Evolutionary conservation across 163 green algal species (phyloP).

Genomic region (Scenedesmus sp.): DNA sequence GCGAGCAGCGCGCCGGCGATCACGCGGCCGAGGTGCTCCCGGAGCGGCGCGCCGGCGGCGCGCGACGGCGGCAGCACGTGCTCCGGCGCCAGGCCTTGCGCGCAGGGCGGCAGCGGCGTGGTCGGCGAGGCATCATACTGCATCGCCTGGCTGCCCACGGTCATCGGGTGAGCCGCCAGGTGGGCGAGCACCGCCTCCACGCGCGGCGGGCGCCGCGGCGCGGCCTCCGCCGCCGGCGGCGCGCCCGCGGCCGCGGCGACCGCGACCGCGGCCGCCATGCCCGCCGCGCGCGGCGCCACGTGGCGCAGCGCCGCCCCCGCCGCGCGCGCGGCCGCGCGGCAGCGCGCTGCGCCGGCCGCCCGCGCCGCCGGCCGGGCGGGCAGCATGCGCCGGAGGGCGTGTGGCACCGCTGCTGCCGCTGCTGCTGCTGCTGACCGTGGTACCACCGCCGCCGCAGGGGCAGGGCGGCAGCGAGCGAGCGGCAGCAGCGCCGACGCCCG

Average conservation of each 20-base stretch:
- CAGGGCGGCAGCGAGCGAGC: too few species aligned
- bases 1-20: slow-evolving; percentile 24
- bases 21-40: neutral
- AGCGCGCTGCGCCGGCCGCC: too few species aligned
- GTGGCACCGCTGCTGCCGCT: too few species aligned
- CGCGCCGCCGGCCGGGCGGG: too few species aligned
- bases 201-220: neutral
- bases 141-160: neutral
- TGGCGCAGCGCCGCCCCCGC: too few species aligned
- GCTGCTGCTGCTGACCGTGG: neutral
- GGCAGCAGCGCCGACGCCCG: too few species aligned
- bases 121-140: slow-evolving; percentile 41
- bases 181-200: slow-evolving; percentile 19
- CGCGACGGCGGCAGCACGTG: neutral
- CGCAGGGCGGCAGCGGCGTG: neutral
- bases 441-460: too few species aligned
- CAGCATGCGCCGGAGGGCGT: too few species aligned
- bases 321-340: too few species aligned
- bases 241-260: too few species aligned
- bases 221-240: slow-evolving; percentile 15
- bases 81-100: slow-evolving; percentile 2
- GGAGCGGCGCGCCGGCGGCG: neutral
- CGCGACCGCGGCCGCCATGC: too few species aligned
- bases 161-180: slow-evolving; percentile 34
- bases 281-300: too few species aligned